A percentile compares a stretch with the other conserved stretches of the same genome.
Evolutionary conservation across 768 basidiomycete genomes (phyloP).

Genomic region (Leccinum boreale): DNA sequence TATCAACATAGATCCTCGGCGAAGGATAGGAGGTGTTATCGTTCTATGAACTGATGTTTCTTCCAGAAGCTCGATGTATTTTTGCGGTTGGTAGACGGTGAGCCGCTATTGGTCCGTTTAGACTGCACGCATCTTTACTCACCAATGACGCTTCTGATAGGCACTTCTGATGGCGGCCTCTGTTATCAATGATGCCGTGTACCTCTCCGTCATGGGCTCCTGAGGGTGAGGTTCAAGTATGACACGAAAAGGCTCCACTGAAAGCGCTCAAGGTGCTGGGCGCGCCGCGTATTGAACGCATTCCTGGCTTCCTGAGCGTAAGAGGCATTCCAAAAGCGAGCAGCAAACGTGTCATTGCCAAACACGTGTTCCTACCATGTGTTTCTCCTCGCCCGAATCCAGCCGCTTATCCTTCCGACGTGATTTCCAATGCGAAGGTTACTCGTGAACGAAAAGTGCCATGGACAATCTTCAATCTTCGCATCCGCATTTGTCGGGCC

Average conservation of each 20-base stretch:
- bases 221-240: not conserved
- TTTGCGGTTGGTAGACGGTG: not conserved
- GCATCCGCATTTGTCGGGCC: too few species aligned
- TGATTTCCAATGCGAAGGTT: not conserved
- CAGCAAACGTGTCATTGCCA: not conserved
- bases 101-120: not conserved
- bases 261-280: not conserved
- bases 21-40: too few species aligned
- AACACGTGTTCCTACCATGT: not conserved
- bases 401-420: not conserved
- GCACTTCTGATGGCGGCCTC: not conserved
- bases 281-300: not conserved
- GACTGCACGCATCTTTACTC: not conserved
- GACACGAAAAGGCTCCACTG: not conserved
- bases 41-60: not conserved
- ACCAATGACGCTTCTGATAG: not conserved
- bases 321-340: not conserved
- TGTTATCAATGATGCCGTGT: not conserved
- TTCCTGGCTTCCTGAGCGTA: not conserved
- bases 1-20: not conserved
- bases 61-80: not conserved
- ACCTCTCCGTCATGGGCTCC: not conserved
- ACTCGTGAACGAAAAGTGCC: not conserved
- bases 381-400: not conserved
- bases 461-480: not conserved